Percentiles rank a stretch among this genome's conserved stretches.
Evolutionary conservation across 2,329 filamentous ascomycete species (phyloP).

Genomic region (Aspergillaceae sp.): DNA sequence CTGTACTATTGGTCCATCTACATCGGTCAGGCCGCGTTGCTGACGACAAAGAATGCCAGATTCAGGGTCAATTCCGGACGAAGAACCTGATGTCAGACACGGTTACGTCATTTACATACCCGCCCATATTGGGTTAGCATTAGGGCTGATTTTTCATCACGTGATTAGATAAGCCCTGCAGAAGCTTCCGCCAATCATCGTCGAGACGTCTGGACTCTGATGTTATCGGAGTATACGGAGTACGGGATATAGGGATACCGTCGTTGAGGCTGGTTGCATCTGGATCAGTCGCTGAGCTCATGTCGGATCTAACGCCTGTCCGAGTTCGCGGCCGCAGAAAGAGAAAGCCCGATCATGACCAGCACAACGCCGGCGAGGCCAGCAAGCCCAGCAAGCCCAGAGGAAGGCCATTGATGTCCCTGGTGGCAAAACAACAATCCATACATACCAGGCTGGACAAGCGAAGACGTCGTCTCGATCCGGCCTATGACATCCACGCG

Average conservation of each 20-base stretch:
- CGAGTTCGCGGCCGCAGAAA: conserved; percentile 23
- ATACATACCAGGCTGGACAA: conserved; percentile 8
- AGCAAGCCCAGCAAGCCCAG: conserved; percentile 7
- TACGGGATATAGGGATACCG: background rate
- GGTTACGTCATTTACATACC: background rate
- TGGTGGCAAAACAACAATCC: conserved; percentile 1
- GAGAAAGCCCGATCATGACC: conserved; percentile 2
- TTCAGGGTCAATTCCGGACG: background rate
- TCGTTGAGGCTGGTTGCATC: background rate
- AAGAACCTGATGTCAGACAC: background rate
- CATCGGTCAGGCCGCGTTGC: too few species aligned
- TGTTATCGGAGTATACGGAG: background rate
- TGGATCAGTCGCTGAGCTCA: background rate
- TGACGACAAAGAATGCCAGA: too few species aligned
- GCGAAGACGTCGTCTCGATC: conserved; percentile 4
- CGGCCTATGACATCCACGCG: too few species aligned
- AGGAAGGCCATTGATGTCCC: conserved; percentile 10
- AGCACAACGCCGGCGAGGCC: conserved; percentile 1
- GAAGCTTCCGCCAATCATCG: too few species aligned
- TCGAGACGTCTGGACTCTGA: too few species aligned
- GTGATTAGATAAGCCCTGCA: too few species aligned
- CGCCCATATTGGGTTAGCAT: background rate
- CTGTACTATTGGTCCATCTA: too few species aligned
- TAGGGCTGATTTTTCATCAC: background rate
- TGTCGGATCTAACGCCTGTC: conserved; percentile 20